A percentile compares a stretch with the other conserved stretches of the same genome.
These are phyloP conservation scores for Podospora conica DNA, from an alignment of 495 filamentous ascomycete species.

Conservation along the genomic window DNA sequence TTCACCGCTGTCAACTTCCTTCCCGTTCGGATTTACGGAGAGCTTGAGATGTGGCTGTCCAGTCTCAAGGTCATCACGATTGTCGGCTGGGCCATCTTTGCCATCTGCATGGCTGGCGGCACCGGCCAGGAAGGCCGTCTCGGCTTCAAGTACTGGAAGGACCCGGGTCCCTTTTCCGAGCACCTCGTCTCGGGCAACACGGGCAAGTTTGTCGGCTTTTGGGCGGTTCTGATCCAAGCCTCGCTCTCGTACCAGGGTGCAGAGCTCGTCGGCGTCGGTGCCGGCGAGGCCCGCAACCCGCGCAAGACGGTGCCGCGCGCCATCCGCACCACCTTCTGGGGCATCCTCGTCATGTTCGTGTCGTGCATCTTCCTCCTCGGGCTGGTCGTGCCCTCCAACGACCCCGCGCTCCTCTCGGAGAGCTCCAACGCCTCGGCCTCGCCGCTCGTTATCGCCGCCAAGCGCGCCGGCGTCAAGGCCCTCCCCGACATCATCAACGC, in stretches of 20 bases:
- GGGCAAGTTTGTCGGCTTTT: conserved; percentile 44
- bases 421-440: conserved; percentile 52
- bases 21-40: conserved; percentile 61
- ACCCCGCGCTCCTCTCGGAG: conserved; percentile 43
- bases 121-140: conserved; percentile 58
- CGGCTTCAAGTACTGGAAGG: conserved; percentile 67
- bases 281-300: conserved; percentile 60
- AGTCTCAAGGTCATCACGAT: conserved; percentile 72
- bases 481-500: conserved; percentile 68
- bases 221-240: conserved; percentile 42
- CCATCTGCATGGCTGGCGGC: conserved; percentile 61
- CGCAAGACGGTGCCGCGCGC: conserved; percentile 49
- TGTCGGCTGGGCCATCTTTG: conserved; percentile 60
- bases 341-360: conserved; percentile 61
- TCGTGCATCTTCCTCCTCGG: conserved; percentile 62
- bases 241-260: conserved; percentile 46
- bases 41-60: conserved; percentile 70
- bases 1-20: conserved; percentile 63
- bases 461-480: conserved; percentile 55
- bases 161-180: conserved; percentile 62
- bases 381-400: conserved; percentile 55
- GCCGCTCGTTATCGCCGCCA: conserved; percentile 64
- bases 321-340: conserved; percentile 51
- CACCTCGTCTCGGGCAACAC: conserved; percentile 38
- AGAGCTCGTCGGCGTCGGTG: conserved; percentile 61